Base-by-base conservation (phyloP, 306 rosid genomes). In the Sphenostylis stenocarpa region DNA sequence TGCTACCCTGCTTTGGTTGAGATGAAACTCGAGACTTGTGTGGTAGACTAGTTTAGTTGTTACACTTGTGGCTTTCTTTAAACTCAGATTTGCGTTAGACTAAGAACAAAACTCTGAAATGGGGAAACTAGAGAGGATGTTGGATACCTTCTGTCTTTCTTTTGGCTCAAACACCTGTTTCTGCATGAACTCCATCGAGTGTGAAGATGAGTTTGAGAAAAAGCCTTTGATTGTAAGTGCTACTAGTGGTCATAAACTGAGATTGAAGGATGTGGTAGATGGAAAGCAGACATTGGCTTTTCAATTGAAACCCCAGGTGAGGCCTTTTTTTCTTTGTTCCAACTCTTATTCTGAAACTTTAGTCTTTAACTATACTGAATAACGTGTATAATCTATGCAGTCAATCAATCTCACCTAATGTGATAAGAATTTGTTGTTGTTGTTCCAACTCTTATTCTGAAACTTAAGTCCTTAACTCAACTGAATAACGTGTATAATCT, bases 221-320 rank as follows among this genome's bases (percentile, higher is more conserved):
- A 81, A 63, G 34, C 81, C 96, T 17, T 83, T 92, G 79, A 67
- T 92, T 2, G 45, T 79, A 34, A 64, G 83, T 72, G 87, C 79
- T 43, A 79, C 77, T 43, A 79, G n/a, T 57, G 83, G 80, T 34
- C 85, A 85, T 72, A 62, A 75, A 65, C 86, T 80, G 15, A 92
- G 88, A 70, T 79, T 92, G 80, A 92, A 89, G 83, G 97, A 95
- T 78, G 92, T 87, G 13, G 97, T 92, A 31, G 63, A 79, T 58
- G 97, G 89, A 52, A 89, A 87, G 7, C 96, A 92, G 67, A 95
- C 98, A 57, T 55, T 95, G 88, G 97, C 97, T 44, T 95, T 89
- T 80, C 97, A 92, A 77, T 78, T 92, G 81, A 92, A 90, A 86
- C 99, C 97, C 13, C 89, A 90, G 94, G 97, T 92, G 12, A 76